Base-by-base conservation (phyloP, 2,329 filamentous ascomycete species). In the Botryotinia calthae region DNA sequence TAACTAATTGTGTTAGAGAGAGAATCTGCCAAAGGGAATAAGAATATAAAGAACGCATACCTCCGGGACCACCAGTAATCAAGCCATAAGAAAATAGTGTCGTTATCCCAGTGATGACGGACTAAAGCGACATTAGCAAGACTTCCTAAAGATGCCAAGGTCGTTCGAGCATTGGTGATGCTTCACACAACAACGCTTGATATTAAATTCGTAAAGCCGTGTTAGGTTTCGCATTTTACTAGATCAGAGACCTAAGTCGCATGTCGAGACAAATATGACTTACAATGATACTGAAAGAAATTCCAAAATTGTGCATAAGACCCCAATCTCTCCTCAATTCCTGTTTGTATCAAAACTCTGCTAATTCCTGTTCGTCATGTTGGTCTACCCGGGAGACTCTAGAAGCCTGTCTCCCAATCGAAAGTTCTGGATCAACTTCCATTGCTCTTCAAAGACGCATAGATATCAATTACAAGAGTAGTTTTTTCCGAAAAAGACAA, bases 251-350 rank as follows among this genome's bases (percentile, higher is more conserved):
- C 9, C 16, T 20, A 48, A 34, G 9, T 16, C 48, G 34, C 48
- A 25, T 20, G 1, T n/a, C 28, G 7, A 34, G 10, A 20, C 28
- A 51, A 54, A 37, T n/a, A 20, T 12, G 56, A 80, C 85, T 75
- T 77, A 87, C 86, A 78, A 89, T 89, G 76, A 89, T 89, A 9
- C 86, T 88, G 78, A 89, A 89, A 0, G 87, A 89, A 10, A 89
- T 86, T 42, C 87, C 87, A 81, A 89, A 89, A 77, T 89, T 89
- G 77, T 89, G 87, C 69, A 86, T 81, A 73, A 89, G 76, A 7
- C 86, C 85, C 87, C 87, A 89, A 78, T 88, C 86, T 66, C 87
- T 83, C 51, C 84, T 84, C 75, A 89, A 79, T 76, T 89, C 87
- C 74, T 89, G 87, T 78, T 87, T 86, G 79, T 90, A 90, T 1